Conservation (phyloP, 768 basidiomycete species). For the Basidioascus undulatus region DNA sequence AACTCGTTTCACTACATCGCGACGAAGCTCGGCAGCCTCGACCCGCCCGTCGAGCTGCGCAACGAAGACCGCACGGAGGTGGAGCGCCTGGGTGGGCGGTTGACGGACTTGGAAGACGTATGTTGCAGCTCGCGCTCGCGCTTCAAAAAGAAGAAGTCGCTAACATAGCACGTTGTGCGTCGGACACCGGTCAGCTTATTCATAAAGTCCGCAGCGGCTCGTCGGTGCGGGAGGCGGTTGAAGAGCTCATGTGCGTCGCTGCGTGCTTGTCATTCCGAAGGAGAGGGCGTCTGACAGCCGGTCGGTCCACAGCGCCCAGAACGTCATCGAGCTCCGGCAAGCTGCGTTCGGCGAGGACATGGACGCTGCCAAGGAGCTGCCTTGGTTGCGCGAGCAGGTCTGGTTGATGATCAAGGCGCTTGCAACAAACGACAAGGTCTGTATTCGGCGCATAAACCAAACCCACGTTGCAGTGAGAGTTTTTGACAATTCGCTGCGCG, state of each 20-base stretch:
- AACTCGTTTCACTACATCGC: constrained; percentile 62
- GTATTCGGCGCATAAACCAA: not conserved
- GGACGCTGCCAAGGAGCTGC: constrained; percentile 58
- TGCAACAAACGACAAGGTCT: constrained; percentile 30
- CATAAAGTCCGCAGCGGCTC: constrained; percentile 61
- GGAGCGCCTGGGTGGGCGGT: constrained; percentile 62
- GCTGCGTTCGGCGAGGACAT: constrained; percentile 77
- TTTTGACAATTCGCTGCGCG: not conserved
- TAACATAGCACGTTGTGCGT: constrained; percentile 9
- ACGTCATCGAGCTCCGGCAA: constrained; percentile 64
- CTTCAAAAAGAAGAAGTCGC: constrained; percentile 12
- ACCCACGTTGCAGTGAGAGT: not conserved
- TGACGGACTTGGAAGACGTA: constrained; percentile 68
- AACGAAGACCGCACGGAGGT: constrained; percentile 33
- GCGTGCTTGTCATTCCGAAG: too few species aligned
- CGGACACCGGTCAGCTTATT: constrained; percentile 31
- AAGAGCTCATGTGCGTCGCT: constrained; percentile 91
- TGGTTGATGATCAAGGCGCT: constrained; percentile 61
- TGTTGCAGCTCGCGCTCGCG: constrained; percentile 20
- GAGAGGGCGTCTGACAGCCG: too few species aligned
- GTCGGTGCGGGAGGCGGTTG: constrained; percentile 51
- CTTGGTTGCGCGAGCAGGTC: constrained; percentile 70
- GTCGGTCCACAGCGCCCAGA: too few species aligned
- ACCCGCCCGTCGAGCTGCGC: constrained; percentile 29
- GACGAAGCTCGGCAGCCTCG: constrained; percentile 35